Base-by-base conservation (phyloP, 2,329 filamentous ascomycete species). In the Cladosporium sp. region DNA sequence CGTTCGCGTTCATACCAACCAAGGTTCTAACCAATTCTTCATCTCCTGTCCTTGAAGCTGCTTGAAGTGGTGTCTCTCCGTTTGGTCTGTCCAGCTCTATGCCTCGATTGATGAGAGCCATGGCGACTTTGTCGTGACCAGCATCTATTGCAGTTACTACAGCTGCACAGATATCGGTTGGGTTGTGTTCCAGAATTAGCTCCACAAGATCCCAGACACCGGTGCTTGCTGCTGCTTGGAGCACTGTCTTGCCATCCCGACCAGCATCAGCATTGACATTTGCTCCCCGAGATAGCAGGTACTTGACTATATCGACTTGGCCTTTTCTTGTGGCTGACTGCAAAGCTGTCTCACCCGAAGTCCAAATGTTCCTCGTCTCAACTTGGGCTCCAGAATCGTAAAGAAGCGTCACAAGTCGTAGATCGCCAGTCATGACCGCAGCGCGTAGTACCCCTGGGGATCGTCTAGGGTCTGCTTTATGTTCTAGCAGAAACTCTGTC, bases 341-440 rank as follows among this genome's bases (percentile, higher is more conserved):
- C 24, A 42, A 42, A 27, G 40, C 40, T 42, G 40, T 42, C 22
- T 27, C 22, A 27, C 9, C 4, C 22, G 22, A 27, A 9, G 22
- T 27, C 22, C 20, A 42, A n/a, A 15, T 12, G n/a, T 12, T 18
- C 6, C 20, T 30, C 20, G 12, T 6, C 4, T 42, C 22, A 30
- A 27, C 40, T 17, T 22, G 40, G 4, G 40, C 40, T 30, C 40
- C 40, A 9, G 40, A 27, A 42, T 30, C n/a, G 24, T 30, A 42
- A 30, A 42, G 40, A 18, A 42, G 40, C 40, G 24, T 27, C 24
- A 42, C 40, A 30, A 42, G 40, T 17, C 29, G 40, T 30, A 29
- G n/a, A 18, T 30, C 18, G n/a, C 24, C 40, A 18, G 24, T 42
- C n/a, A 30, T 42, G 8, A 42, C 40, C 20, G 22, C 40, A 42